Evolutionary conservation across 164 flowering plant species (phyloP).

Genomic region (Macadamia integrifolia): DNA sequence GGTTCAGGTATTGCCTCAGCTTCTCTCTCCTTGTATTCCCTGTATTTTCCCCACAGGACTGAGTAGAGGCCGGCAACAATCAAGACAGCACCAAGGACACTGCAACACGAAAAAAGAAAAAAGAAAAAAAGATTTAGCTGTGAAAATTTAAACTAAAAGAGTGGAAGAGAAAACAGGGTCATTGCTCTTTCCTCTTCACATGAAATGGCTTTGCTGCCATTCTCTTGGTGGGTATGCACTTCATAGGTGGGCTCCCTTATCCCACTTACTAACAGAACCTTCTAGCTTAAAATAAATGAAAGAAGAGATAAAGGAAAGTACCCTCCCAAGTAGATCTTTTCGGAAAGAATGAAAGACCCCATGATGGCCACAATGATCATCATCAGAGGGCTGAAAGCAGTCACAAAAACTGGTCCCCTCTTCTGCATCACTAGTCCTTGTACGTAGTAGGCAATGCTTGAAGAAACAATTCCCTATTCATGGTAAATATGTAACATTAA

Average conservation of each 20-base stretch:
- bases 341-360: conserved; percentile 87
- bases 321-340: conserved; percentile 88
- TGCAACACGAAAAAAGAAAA: conserved; percentile 20
- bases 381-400: conserved; percentile 93
- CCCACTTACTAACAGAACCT: too few species aligned
- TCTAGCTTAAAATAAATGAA: neutral
- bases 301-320: conserved; percentile 21
- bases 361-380: conserved; percentile 94
- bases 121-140: neutral
- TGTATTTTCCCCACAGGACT: conserved; percentile 91
- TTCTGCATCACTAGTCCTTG: conserved; percentile 86
- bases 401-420: conserved; percentile 90
- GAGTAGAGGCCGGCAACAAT: conserved; percentile 76
- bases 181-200: too few species aligned
- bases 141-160: too few species aligned
- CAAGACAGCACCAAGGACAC: conserved; percentile 64
- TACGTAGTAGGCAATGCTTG: conserved; percentile 89
- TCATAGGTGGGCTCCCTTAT: too few species aligned
- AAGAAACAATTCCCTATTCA: conserved; percentile 80
- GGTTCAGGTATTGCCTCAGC: conserved; percentile 42
- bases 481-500: neutral
- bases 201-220: too few species aligned
- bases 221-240: too few species aligned
- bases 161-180: too few species aligned
- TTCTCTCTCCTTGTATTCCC: conserved; percentile 49